Base-by-base conservation (phyloP, 23 red algal species). In the Pyropia yezoensis region DNA sequence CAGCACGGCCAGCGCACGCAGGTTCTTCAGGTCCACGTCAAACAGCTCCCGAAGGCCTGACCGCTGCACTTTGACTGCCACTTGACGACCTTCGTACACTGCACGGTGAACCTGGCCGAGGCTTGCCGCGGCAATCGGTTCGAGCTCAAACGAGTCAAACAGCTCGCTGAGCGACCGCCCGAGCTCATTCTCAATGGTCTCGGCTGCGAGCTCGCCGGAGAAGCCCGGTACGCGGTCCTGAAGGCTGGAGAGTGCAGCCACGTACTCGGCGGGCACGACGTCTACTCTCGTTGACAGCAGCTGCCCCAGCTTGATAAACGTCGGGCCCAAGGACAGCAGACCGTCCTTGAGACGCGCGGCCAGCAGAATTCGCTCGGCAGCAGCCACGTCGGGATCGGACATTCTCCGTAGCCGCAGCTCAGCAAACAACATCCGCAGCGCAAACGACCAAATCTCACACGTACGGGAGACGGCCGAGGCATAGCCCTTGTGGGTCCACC, bases 221-320 rank as follows among this genome's bases (percentile, higher is more conserved):
- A 97, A 97, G 11, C 76, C 76, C 33, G 93, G 93, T 6, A 97
- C 93, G 2, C 73, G 74, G 66, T 97, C 93, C 72, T 91, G 87
- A 61, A 97, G 62, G 27, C 60, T 50, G 16, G 65, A 24, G 19
- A 97, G 59, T 63, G 90, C 85, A n/a, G 83, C 83, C 49, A 97
- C 83, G 61, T 90, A 90, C 60, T 80, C 76, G 47, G 65, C 69
- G 13, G 85, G 76, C 7, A 97, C 69, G 47, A 97, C 66, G 39
- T 97, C 93, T 28, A 87, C 85, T 18, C 93, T 62, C 51, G 87
- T 97, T 24, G 76, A 85, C 63, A 89, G 34, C 8, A 91, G 73
- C 72, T 97, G 93, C 7, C 93, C 93, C 24, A 97, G 50, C 57
- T 97, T 97, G 54, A 97, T 97, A 62, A 97, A 97, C 14, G 93